Conservation (phyloP, 2,329 filamentous ascomycete species). For the Aspergillus texensis region DNA sequence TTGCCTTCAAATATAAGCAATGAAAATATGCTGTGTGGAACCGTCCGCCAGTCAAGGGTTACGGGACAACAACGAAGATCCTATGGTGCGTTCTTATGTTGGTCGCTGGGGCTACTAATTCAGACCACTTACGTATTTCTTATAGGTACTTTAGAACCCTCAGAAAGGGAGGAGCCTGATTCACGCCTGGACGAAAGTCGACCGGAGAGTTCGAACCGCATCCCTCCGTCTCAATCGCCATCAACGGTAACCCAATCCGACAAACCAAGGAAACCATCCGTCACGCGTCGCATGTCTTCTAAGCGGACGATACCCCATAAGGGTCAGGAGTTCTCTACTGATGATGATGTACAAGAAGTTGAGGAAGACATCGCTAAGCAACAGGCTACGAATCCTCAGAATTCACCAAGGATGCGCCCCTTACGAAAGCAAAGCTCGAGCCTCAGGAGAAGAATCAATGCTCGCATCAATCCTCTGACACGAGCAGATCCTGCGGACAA, state of each 20-base stretch:
- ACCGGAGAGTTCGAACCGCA: conserved; percentile 32
- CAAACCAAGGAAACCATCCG: conserved; percentile 69
- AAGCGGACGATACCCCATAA: conserved; percentile 72
- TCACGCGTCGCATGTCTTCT: conserved; percentile 74
- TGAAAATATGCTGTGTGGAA: conserved; percentile 19
- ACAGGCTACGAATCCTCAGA: conserved; percentile 31
- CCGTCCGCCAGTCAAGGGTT: conserved; percentile 19
- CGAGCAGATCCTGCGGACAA: conserved; percentile 43
- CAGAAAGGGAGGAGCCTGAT: conserved; percentile 26
- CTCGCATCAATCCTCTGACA: conserved; percentile 34
- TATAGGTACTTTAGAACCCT: conserved; percentile 36
- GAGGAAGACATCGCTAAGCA: conserved; percentile 64
- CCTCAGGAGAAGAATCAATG: conserved; percentile 41
- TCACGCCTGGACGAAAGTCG: conserved; percentile 32
- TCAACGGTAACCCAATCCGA: conserved; percentile 42
- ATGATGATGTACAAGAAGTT: conserved; percentile 82
- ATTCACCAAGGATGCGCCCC: conserved; percentile 39
- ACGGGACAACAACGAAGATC: conserved; percentile 25
- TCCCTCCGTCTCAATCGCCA: conserved; percentile 46
- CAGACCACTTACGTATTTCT: conserved; percentile 5
- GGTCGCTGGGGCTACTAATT: background rate
- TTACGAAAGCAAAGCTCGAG: conserved; percentile 41
- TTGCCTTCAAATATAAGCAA: conserved; percentile 15
- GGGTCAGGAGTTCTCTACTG: conserved; percentile 85
- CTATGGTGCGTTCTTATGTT: conserved; percentile 29